phyloP scores from a whole-genome alignment of 2,329 filamentous ascomycete genomes.

The Aspergillus intermedius region DNA sequence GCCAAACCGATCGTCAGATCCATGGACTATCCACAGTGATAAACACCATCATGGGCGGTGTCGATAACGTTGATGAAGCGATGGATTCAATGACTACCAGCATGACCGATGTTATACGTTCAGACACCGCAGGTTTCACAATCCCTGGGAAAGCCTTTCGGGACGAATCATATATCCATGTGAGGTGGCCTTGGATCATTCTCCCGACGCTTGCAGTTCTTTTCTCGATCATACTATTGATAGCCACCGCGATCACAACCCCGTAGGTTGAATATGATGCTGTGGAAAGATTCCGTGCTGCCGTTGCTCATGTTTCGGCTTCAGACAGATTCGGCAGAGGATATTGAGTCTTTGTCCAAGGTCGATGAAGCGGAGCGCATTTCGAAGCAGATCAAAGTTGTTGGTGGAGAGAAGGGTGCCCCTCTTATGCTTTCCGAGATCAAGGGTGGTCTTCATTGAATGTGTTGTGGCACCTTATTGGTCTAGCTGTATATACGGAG shows the following conservation, averaged over 20 bases:
- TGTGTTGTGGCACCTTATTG: no score
- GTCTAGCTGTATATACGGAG: no score
- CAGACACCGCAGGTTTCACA: slow-evolving; percentile 6
- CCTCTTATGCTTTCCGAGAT: background rate
- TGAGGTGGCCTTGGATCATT: slow-evolving; percentile 27
- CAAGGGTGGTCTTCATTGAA: no score
- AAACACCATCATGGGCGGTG: background rate
- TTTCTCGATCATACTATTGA: slow-evolving; percentile 17
- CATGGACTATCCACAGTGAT: no score
- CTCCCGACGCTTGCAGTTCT: slow-evolving; percentile 16
- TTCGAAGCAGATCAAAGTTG: background rate
- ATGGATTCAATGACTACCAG: slow-evolving; percentile 10
- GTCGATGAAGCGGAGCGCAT: background rate
- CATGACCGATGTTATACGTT: slow-evolving; percentile 10
- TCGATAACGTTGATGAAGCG: background rate
- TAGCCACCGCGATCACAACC: slow-evolving; percentile 1
- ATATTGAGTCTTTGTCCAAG: background rate
- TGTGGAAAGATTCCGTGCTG: background rate
- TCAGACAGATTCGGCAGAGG: background rate
- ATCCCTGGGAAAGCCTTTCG: slow-evolving; percentile 14
- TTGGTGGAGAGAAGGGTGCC: background rate
- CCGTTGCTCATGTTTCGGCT: background rate
- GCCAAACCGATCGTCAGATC: no score
- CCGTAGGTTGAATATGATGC: no score
- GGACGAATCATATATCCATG: slow-evolving; percentile 21